Base-by-base conservation (phyloP, 805 yeast species). In the Saccharomycopsis sp. region DNA sequence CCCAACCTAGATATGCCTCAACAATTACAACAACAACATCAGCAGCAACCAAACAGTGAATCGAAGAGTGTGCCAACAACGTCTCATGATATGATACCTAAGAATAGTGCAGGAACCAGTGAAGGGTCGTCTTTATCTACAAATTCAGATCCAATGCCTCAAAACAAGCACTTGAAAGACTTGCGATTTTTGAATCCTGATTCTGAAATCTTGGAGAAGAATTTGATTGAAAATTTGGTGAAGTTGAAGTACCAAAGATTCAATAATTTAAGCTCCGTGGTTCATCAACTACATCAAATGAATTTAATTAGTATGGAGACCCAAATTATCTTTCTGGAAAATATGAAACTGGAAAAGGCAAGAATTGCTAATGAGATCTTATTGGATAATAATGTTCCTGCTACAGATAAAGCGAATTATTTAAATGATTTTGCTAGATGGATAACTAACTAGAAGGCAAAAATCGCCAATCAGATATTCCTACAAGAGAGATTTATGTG, bases 301-400 rank as follows among this genome's bases (percentile, higher is more conserved):
- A 20, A 27, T 33, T 14, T 37, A 4, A 44, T 39, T 28, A 31
- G 39, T 22, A 40, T 44, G 21, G 43, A 44, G n/a, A 21, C n/a
- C 19, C 40, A 40, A 26, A 39, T 44, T 9, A 20, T 44, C 26
- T 44, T 14, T 23, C 9, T 22, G 1, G 38, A 40, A 19, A 9
- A 40, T 23, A 17, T 29, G 44, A 24, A 6, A 5, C 39, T 39
- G 27, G 27, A 42, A n/a, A 35, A 13, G 16, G 44, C 43, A n/a
- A 8, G 17, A 13, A 20, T 26, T 19, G 32, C 43, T 19, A 39
- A 39, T 40, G 33, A 24, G 5, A 16, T 44, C 11, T 33, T 44
- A 17, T 11, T 42, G 13, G 24, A 36, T 17, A 21, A 28, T 5
- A 8, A 29, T 5, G 14, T 40, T n/a, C 7, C 36, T 14, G 6